phyloP scores from a whole-genome alignment of 2,329 filamentous ascomycete genomes.

The Colletotrichum sp. region DNA sequence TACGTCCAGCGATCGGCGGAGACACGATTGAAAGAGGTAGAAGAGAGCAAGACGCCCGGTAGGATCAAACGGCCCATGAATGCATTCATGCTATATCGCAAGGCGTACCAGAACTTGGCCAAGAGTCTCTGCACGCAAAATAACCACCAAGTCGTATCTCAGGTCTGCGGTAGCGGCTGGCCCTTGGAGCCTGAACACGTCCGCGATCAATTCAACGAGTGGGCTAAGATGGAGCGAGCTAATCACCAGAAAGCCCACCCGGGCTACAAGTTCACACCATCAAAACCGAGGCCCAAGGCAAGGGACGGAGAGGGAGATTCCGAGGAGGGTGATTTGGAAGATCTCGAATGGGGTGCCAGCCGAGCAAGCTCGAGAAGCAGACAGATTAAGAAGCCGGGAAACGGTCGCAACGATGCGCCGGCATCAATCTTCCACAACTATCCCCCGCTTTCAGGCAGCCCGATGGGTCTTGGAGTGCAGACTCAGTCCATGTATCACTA shows the following conservation, averaged over 20 bases:
- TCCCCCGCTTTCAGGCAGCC: constrained; percentile 9
- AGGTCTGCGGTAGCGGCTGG: constrained; percentile 88
- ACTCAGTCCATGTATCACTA: constrained; percentile 22
- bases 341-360: constrained; percentile 45
- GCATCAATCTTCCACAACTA: constrained; percentile 23
- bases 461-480: constrained; percentile 19
- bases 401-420: constrained; percentile 31
- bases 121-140: constrained; percentile 83
- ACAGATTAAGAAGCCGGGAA: constrained; percentile 31
- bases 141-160: constrained; percentile 93
- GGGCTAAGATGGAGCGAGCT: constrained; percentile 79
- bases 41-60: constrained; percentile 69
- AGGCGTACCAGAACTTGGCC: constrained; percentile 85
- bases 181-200: constrained; percentile 76
- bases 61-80: constrained; percentile 95
- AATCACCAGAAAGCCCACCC: constrained; percentile 89
- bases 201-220: constrained; percentile 76
- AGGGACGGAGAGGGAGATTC: constrained; percentile 40
- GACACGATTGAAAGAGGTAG: constrained; percentile 70
- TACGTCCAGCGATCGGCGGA: constrained; percentile 78
- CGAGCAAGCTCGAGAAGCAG: constrained; percentile 31
- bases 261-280: constrained; percentile 91
- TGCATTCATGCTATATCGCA: constrained; percentile 97
- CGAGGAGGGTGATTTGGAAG: constrained; percentile 51
- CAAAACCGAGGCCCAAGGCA: constrained; percentile 62